Percentiles rank a stretch among this genome's conserved stretches.
Evolutionary conservation across 2,329 filamentous ascomycete species (phyloP).

Genomic region (Venturia nashicola): DNA sequence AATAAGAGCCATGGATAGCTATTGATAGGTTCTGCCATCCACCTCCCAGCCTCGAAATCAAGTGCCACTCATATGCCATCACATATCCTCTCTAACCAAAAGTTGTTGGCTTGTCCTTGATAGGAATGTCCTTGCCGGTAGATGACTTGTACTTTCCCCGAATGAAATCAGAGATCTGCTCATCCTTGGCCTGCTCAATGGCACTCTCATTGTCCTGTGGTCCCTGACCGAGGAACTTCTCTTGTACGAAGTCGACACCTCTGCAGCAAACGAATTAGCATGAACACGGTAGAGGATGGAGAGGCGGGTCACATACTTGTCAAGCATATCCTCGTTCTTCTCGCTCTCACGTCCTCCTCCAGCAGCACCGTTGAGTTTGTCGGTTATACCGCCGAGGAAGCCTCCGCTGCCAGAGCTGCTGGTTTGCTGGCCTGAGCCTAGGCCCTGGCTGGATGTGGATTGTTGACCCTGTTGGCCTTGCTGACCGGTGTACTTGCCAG

Average conservation of each 20-base stretch:
- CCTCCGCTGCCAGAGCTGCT: conserved; percentile 23
- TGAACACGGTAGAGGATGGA: not conserved
- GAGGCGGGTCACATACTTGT: conserved; percentile 45
- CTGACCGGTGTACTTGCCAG: not conserved
- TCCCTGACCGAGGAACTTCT: conserved; percentile 59
- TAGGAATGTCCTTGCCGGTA: conserved; percentile 39
- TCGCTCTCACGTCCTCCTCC: conserved; percentile 64
- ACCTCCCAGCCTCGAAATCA: not conserved
- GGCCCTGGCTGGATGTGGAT: not conserved
- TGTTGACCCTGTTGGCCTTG: not conserved
- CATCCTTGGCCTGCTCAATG: conserved; percentile 72
- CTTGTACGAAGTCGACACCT: conserved; percentile 41
- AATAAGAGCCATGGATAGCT: not conserved
- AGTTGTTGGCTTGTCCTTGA: conserved; percentile 1
- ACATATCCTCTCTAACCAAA: not conserved
- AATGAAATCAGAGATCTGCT: conserved; percentile 63
- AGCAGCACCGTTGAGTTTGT: conserved; percentile 59
- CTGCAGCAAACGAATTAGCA: not conserved
- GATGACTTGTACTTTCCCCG: conserved; percentile 55
- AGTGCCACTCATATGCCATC: not conserved
- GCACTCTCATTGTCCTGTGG: conserved; percentile 56
- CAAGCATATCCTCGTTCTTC: conserved; percentile 71
- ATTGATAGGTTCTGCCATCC: not conserved
- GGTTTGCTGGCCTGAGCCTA: conserved; percentile 10
- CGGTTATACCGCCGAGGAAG: conserved; percentile 47